These are phyloP conservation scores for Starmera dryadoides DNA, from an alignment of 805 yeast species.

Conservation along the genomic window DNA sequence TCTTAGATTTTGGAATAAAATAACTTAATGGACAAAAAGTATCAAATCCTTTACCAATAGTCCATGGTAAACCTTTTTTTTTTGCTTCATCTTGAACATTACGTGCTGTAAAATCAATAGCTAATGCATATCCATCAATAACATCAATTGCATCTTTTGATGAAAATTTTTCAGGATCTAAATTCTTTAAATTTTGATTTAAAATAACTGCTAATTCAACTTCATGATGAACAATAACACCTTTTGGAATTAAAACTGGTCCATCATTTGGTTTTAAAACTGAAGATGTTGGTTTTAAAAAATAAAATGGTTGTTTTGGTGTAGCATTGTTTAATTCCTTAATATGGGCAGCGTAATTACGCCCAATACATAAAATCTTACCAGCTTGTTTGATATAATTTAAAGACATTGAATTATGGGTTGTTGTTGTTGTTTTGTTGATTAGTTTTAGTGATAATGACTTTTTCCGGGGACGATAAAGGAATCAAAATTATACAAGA, in stretches of 20 bases:
- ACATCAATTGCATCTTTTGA: constrained; percentile 65
- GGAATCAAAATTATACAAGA: too few species aligned
- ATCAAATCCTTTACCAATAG: constrained; percentile 94
- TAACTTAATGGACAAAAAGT: constrained; percentile 86
- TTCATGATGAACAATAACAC: constrained; percentile 82
- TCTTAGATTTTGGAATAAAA: constrained; percentile 55
- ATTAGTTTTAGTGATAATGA: too few species aligned
- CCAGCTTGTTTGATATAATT: constrained; percentile 54
- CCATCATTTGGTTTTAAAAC: constrained; percentile 61
- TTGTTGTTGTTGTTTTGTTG: too few species aligned
- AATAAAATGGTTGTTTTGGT: constrained; percentile 88
- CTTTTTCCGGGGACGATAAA: too few species aligned
- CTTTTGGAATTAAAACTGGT: constrained; percentile 77
- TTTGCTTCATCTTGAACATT: constrained; percentile 95
- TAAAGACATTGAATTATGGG: constrained; percentile 36
- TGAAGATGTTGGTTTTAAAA: constrained; percentile 82
- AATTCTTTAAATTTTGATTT: constrained; percentile 54
- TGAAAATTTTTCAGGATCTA: constrained; percentile 47
- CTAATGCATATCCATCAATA: constrained; percentile 81
- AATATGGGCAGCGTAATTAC: constrained; percentile 96
- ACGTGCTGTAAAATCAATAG: constrained; percentile 92
- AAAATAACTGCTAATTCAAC: constrained; percentile 83
- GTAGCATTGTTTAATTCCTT: constrained; percentile 76
- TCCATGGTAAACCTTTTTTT: constrained; percentile 92
- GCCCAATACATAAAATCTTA: constrained; percentile 90